Evolutionary conservation across 2,329 filamentous ascomycete species (phyloP), one percentile per base, ranked within the genome.

Genomic region (Colletotrichum eremochloae): DNA sequence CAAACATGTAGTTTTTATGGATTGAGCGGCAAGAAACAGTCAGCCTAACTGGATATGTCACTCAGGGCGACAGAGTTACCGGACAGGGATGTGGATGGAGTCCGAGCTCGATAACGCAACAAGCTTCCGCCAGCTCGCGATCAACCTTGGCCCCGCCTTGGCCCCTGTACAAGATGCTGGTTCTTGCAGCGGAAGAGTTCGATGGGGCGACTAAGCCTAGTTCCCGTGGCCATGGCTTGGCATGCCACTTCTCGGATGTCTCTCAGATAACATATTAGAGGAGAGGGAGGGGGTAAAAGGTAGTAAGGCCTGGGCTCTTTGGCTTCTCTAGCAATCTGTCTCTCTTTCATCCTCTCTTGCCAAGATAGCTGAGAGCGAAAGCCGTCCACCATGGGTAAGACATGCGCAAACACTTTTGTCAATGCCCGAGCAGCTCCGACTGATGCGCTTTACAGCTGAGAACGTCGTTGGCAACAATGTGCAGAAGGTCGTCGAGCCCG

Each of bases 91-190:
- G 5, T n/a, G 46, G 33, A 42, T 65, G 63, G 38, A 52, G 62
- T 24, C 57, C 52, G 57, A 68, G 42, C 36, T 44, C n/a, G 52
- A 65, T 72, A 46, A 50, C 66, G 69, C 69, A 72, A 72, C 60
- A 72, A 72, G 69, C 69, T 72, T 72, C 58, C 60, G 18, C 33
- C 56, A 72, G 69, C 55, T 72, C 60, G 69, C 69, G 66, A 72
- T 72, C 31, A 46, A 33, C 33, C 60, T 72, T 69, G 60, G 60
- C 38, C 69, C 69, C 60, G 66, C 69, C 69, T 64, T 69, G 66
- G 60, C 57, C 52, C 44, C 48, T 46, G 36, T n/a, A 29, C 42
- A 55, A 42, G 33, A 53, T 31, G 44, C 5, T 29, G 66, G 31
- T 60, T 55, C 29, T 46, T 15, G 36, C 29, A 14, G 12, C 7